Percentiles rank a stretch among this genome's conserved stretches.
phyloP scores from a whole-genome alignment of 495 filamentous ascomycete species.

The Aspergillus baeticus region DNA sequence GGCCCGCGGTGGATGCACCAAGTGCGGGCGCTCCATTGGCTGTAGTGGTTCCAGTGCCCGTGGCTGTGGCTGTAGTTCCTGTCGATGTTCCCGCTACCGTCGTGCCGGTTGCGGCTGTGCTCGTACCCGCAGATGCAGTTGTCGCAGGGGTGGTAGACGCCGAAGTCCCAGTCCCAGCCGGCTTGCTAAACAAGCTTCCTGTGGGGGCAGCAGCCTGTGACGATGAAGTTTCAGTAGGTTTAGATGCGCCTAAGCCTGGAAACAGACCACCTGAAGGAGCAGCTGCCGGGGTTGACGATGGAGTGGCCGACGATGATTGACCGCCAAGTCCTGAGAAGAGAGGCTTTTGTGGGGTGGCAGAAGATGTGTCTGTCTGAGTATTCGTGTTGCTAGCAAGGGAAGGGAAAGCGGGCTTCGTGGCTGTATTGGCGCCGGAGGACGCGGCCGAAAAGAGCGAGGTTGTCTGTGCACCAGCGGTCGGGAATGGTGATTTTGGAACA shows the following conservation, averaged over 20 bases:
- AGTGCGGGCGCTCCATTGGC: conserved; percentile 39
- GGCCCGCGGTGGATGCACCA: conserved; percentile 73
- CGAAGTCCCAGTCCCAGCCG: conserved; percentile 22
- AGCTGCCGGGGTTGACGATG: conserved; percentile 40
- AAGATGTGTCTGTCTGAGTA: conserved; percentile 28
- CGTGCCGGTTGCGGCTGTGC: conserved; percentile 17
- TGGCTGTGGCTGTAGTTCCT: conserved; percentile 23
- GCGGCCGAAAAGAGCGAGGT: conserved; percentile 41
- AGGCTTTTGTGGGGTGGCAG: conserved; percentile 40
- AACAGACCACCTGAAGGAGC: conserved; percentile 40
- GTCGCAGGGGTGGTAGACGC: conserved; percentile 23
- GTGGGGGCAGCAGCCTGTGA: conserved; percentile 22
- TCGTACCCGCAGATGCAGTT: conserved; percentile 17
- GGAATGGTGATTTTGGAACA: conserved; percentile 29
- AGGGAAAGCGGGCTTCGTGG: conserved; percentile 32
- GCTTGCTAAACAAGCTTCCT: conserved; percentile 30
- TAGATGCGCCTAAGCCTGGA: conserved; percentile 30
- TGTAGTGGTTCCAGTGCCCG: conserved; percentile 20
- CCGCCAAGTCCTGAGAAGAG: conserved; percentile 37
- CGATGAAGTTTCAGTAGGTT: conserved; percentile 33
- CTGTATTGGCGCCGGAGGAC: conserved; percentile 26
- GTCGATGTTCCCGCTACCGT: conserved; percentile 14
- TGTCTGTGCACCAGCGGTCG: conserved; percentile 23
- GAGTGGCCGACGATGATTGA: conserved; percentile 33
- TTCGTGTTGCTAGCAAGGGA: conserved; percentile 24